Evolutionary conservation across 306 rosid species (phyloP), one percentile per base, ranked within the genome.

Genomic region (Leucaena leucocephala): DNA sequence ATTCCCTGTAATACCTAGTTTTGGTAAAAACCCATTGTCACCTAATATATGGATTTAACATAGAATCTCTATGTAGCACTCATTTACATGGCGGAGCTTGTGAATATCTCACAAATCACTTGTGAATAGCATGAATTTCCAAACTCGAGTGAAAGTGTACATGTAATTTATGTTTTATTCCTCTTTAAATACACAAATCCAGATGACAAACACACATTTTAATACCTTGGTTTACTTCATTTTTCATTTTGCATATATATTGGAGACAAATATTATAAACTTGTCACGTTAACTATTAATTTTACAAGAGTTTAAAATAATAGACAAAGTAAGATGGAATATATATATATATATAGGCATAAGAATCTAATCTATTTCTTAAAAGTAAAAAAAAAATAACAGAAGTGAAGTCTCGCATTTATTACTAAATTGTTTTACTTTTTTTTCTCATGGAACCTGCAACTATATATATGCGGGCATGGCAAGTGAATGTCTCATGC

Each of bases 381-480:
- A 40, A 40, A 4, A 48, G 54, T 14, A 27, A 27, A 15, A 0
- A 3, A 3, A 3, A 48, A 13, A 14, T 48, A 46, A 46, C 15
- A 0, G 54, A 48, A 61, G 40, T 27, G 17, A 33, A 33, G 33
- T 27, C 4, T 33, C 6, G 9, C 40, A 27, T 34, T 61, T 33
- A 11, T 61, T 13, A 33, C 40, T 54, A 11, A n/a, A 66, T 42
- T 66, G 1, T 70, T 72, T 61, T 15, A 33, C 79, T n/a, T 54
- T n/a, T 11, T 17, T 40, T n/a, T 2, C 35, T 80, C 78, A 78
- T 12, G 33, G 39, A 6, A 68, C 50, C 38, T 14, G 27, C 50
- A 65, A 42, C 85, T 82, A 83, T 80, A 42, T 80, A 87, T 57
- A 76, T 63, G 81, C 68, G 80, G 79, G 84, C 80, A 70, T 44